These are phyloP conservation scores for Ustilago vetiveriae DNA, from an alignment of 1,284 basidiomycete species.

Conservation along the genomic window DNA sequence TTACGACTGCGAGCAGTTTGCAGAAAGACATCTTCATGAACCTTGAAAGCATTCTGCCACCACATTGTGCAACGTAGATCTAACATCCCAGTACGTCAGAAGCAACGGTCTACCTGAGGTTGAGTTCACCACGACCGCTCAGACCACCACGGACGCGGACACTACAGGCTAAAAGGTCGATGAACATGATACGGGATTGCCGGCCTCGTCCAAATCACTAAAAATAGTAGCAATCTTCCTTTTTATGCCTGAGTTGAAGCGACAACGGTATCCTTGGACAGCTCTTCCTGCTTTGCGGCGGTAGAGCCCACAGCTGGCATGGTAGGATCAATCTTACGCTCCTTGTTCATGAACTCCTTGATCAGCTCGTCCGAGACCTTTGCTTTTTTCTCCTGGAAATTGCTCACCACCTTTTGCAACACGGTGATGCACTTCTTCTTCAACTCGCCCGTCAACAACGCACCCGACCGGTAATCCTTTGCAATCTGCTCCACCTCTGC, in stretches of 20 bases:
- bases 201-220: too few relatives aligned
- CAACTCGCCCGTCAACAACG: slow-evolving; percentile 87
- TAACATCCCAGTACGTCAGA: too few relatives aligned
- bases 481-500: slow-evolving; percentile 81
- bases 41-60: too few relatives aligned
- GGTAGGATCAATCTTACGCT: slow-evolving; percentile 75
- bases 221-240: too few relatives aligned
- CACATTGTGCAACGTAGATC: too few relatives aligned
- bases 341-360: slow-evolving; percentile 82
- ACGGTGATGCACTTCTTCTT: slow-evolving; percentile 88
- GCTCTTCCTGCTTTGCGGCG: slow-evolving; percentile 38
- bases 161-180: too few relatives aligned
- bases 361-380: slow-evolving; percentile 83
- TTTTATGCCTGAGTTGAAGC: slow-evolving; percentile 20
- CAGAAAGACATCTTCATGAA: too few relatives aligned
- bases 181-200: too few relatives aligned
- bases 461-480: slow-evolving; percentile 90
- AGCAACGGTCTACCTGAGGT: too few relatives aligned
- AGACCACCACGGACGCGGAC: too few relatives aligned
- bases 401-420: slow-evolving; percentile 83
- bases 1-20: too few relatives aligned
- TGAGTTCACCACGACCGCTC: too few relatives aligned
- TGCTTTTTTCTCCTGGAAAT: slow-evolving; percentile 88
- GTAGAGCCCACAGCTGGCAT: slow-evolving; percentile 47
- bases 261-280: slow-evolving; percentile 33